These are phyloP conservation scores for Tulasnella calospora DNA, from an alignment of 768 basidiomycete species.

Conservation along the genomic window DNA sequence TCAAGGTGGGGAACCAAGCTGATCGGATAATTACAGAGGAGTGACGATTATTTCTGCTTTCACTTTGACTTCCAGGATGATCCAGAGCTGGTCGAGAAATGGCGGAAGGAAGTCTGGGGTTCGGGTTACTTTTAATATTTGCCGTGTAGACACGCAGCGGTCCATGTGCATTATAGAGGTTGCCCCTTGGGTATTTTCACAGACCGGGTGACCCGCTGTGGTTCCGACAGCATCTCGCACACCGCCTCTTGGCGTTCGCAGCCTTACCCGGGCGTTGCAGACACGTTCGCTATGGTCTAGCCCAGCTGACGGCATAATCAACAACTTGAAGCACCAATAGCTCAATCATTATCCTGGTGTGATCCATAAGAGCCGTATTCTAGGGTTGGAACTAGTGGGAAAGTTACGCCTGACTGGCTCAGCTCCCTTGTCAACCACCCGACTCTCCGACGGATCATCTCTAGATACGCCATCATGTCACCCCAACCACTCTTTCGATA, in stretches of 20 bases:
- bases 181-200: background rate
- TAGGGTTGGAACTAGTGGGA: background rate
- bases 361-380: background rate
- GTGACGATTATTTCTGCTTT: background rate
- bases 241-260: no score
- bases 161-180: no score
- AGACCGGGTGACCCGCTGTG: background rate
- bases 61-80: slow-evolving; percentile 47
- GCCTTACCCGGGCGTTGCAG: no score
- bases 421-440: background rate
- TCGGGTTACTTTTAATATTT: slow-evolving; percentile 3
- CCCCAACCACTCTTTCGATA: background rate
- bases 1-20: slow-evolving; percentile 28
- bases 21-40: no score
- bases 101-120: slow-evolving; percentile 42
- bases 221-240: no score
- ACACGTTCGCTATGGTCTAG: background rate
- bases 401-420: no score
- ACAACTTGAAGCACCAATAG: background rate
- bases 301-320: background rate
- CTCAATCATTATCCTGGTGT: background rate
- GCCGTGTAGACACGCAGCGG: background rate
- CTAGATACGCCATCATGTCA: background rate
- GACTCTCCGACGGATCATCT: background rate
- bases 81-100: slow-evolving; percentile 67